phyloP scores from a whole-genome alignment of 441 rosid genomes.

The Jatropha multifida region DNA sequence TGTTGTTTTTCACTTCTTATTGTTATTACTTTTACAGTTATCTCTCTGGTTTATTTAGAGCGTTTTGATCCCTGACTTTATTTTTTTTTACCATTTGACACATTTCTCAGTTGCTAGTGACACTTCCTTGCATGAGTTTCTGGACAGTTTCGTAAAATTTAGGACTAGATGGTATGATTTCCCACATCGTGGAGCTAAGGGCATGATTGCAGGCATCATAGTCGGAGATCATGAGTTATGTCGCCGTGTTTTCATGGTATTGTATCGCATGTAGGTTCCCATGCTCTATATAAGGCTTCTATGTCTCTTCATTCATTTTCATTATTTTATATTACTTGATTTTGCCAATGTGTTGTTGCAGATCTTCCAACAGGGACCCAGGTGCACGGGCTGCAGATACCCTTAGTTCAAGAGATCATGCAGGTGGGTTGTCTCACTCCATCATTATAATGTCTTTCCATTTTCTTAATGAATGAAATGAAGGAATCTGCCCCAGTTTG shows the following conservation, averaged over 20 bases:
- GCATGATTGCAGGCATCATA: constrained; percentile 81
- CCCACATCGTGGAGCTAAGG: constrained; percentile 83
- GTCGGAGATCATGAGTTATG: constrained; percentile 80
- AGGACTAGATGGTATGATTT: constrained; percentile 98
- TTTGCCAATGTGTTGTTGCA: constrained; percentile 34
- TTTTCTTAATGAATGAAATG: background rate
- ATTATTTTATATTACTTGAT: background rate
- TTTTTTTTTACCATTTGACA: background rate
- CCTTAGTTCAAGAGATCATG: constrained; percentile 74
- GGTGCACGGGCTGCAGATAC: constrained; percentile 76
- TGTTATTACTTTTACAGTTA: background rate
- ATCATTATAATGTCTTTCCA: background rate
- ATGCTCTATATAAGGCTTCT: background rate
- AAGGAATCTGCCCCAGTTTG: background rate
- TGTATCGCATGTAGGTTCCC: constrained; percentile 83
- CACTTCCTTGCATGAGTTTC: constrained; percentile 69
- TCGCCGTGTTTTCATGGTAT: constrained; percentile 85
- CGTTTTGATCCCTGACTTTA: background rate
- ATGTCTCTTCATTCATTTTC: background rate
- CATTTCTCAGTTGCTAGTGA: constrained; percentile 66
- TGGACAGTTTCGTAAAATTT: constrained; percentile 78
- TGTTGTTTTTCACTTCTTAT: background rate
- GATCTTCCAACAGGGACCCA: constrained; percentile 94
- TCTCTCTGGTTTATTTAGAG: background rate
- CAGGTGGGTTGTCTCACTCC: constrained; percentile 44